Conservation (phyloP, 2,329 filamentous ascomycete species). For the Boeremia lycopersici region DNA sequence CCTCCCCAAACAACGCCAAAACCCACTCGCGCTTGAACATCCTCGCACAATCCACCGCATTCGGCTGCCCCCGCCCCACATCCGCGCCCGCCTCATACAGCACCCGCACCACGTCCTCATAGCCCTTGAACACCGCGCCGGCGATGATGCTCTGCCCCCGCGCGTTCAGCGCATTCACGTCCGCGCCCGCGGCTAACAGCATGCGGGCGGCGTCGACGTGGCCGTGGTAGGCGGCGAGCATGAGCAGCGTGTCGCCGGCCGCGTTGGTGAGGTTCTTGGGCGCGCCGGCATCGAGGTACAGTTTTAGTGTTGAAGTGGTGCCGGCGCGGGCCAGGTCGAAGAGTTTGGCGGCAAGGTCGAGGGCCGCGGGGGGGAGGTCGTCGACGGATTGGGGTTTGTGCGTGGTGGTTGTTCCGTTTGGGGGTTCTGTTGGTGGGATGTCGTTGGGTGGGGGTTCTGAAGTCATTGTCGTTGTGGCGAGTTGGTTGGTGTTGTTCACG, state of each 20-base stretch:
- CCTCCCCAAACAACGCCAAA: slow-evolving; percentile 39
- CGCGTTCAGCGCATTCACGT: slow-evolving; percentile 72
- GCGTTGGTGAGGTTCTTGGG: slow-evolving; percentile 74
- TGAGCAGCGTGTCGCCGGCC: slow-evolving; percentile 75
- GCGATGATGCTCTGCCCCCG: slow-evolving; percentile 71
- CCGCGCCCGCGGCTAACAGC: slow-evolving; percentile 66
- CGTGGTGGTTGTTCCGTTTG: not conserved
- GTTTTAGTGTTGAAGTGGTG: slow-evolving; percentile 62
- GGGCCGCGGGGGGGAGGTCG: slow-evolving; percentile 65
- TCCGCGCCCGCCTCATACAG: slow-evolving; percentile 53
- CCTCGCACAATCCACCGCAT: slow-evolving; percentile 53
- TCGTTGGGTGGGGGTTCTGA: slow-evolving; percentile 22
- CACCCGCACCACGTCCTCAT: slow-evolving; percentile 66
- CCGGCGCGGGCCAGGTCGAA: slow-evolving; percentile 70
- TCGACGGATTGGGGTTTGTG: slow-evolving; percentile 18
- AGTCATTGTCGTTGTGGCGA: slow-evolving; percentile 15
- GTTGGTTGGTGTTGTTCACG: not conserved
- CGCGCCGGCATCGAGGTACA: slow-evolving; percentile 69
- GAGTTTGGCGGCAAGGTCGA: slow-evolving; percentile 69
- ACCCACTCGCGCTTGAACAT: slow-evolving; percentile 53
- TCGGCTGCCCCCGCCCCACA: slow-evolving; percentile 50
- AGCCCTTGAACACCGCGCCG: slow-evolving; percentile 75
- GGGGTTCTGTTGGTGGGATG: slow-evolving; percentile 11
- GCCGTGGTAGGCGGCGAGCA: slow-evolving; percentile 75
- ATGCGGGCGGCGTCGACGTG: slow-evolving; percentile 65